Percentiles rank a stretch among this genome's conserved stretches.
Conservation (phyloP, 306 rosid genomes). For the Sindora glabra region DNA sequence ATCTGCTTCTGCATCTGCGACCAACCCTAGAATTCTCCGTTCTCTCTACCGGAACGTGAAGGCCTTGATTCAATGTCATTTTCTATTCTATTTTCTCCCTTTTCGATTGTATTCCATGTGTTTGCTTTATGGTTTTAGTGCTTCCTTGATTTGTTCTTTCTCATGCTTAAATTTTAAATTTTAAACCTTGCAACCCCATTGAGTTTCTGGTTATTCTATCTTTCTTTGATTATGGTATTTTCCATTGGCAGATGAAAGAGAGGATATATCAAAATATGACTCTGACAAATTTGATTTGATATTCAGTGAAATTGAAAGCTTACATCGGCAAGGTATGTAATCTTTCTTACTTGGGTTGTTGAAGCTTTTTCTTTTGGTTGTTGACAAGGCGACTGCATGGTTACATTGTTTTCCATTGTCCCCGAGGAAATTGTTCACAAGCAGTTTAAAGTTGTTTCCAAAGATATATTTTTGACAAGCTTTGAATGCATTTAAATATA, state of each 20-base stretch:
- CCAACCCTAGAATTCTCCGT: slow-evolving; percentile 21
- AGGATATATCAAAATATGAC: slow-evolving; percentile 18
- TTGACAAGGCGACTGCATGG: not conserved
- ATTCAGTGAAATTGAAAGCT: slow-evolving; percentile 27
- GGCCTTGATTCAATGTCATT: slow-evolving; percentile 20
- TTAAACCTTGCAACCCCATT: no score
- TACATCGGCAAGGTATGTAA: slow-evolving; percentile 32
- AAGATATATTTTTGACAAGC: no score
- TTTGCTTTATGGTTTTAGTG: not conserved
- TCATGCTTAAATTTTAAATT: not conserved
- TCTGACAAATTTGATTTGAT: slow-evolving; percentile 20
- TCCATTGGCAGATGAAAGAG: slow-evolving; percentile 31
- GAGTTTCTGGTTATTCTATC: not conserved
- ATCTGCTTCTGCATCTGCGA: not conserved
- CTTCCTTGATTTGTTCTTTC: not conserved
- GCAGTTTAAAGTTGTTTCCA: no score
- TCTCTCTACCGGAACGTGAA: slow-evolving; percentile 23
- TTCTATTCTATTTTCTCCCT: not conserved
- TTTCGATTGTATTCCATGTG: not conserved
- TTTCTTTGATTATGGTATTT: not conserved
- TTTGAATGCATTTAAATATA: not conserved
- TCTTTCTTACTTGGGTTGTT: not conserved
- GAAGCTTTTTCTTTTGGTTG: not conserved
- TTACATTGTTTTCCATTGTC: not conserved
- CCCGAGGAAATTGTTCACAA: no score